Conservation (phyloP, 805 yeast genomes). For the Saccharomycopsis microspora region DNA sequence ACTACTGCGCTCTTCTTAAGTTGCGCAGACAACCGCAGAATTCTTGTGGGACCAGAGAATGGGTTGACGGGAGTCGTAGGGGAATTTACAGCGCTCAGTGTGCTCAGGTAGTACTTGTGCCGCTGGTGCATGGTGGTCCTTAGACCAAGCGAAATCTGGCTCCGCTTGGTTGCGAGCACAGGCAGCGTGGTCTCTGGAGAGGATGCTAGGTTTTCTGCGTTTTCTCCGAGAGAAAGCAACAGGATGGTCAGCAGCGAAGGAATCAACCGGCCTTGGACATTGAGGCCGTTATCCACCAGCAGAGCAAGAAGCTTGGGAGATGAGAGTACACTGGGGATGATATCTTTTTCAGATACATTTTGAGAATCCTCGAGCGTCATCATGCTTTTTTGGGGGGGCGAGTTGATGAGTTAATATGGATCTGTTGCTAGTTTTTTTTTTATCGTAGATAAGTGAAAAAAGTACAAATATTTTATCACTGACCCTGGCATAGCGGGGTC, state of each 20-base stretch:
- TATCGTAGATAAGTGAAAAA: not conserved
- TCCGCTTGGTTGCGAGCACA: not conserved
- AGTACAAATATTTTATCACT: not conserved
- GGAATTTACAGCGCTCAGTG: not conserved
- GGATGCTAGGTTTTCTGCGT: not conserved
- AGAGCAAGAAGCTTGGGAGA: conserved; percentile 15
- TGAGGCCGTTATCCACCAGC: conserved; percentile 10
- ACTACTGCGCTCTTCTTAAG: conserved; percentile 3
- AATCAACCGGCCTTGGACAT: conserved; percentile 12
- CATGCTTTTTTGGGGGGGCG: not conserved
- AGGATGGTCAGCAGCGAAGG: conserved; percentile 16
- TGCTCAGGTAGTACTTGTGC: conserved; percentile 6
- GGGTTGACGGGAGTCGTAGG: not conserved
- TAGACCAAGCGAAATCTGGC: not conserved
- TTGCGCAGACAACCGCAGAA: conserved; percentile 13
- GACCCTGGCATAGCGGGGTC: too few relatives aligned
- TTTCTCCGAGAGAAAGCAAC: conserved; percentile 9
- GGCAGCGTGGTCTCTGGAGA: not conserved
- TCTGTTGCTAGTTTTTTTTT: not conserved
- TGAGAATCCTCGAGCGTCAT: not conserved
- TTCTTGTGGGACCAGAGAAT: not conserved
- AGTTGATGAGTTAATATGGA: not conserved
- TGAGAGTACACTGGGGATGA: not conserved
- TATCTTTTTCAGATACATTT: not conserved
- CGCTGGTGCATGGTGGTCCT: conserved; percentile 6